Conservation (phyloP, 148 eudicot species). For the Vaccinium darrowii region DNA sequence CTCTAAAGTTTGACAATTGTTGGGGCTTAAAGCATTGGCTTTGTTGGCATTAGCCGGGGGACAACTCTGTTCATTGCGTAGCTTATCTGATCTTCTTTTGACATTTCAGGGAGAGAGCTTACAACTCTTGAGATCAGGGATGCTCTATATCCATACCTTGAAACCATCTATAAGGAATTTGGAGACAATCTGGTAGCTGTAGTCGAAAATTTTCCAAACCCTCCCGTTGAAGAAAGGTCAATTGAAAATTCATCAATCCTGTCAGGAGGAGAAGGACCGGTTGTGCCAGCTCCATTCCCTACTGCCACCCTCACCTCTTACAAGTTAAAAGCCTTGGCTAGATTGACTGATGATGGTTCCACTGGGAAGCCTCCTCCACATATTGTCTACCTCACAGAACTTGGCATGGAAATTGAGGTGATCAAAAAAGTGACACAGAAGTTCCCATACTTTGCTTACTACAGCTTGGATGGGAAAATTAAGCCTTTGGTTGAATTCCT, state of each 20-base stretch:
- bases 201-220: constrained; percentile 63
- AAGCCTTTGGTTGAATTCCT: constrained; percentile 82
- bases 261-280: constrained; percentile 32
- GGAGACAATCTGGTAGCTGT: constrained; percentile 51
- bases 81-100: constrained; percentile 9
- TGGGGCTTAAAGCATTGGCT: background rate
- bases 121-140: constrained; percentile 88
- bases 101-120: constrained; percentile 68
- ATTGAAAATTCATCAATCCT: constrained; percentile 40
- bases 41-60: background rate
- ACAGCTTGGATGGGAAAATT: constrained; percentile 81
- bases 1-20: background rate
- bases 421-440: constrained; percentile 58
- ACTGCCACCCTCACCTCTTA: constrained; percentile 31
- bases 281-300: constrained; percentile 31
- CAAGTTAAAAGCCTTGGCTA: constrained; percentile 60
- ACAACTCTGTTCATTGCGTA: background rate
- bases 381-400: constrained; percentile 61
- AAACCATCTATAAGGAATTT: constrained; percentile 55
- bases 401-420: constrained; percentile 70
- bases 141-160: constrained; percentile 70
- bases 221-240: constrained; percentile 40
- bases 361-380: constrained; percentile 63
- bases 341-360: constrained; percentile 53
- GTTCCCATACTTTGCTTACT: constrained; percentile 84